Conservation (phyloP, 352 stramenopile species). For the Globisporangium abappressorium region DNA sequence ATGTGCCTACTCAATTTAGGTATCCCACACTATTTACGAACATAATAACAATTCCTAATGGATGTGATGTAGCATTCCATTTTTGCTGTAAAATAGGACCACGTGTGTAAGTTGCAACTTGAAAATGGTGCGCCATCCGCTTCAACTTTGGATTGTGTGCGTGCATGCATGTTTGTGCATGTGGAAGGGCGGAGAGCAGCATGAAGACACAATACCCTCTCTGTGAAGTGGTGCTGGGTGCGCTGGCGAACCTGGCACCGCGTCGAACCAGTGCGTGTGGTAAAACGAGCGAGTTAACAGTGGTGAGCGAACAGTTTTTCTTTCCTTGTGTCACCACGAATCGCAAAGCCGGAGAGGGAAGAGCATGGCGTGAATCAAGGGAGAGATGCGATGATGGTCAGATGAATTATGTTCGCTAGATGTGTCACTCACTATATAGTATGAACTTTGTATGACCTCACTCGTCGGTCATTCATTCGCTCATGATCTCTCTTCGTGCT, state of each 20-base stretch:
- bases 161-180: too few relatives aligned
- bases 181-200: too few relatives aligned
- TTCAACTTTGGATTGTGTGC: too few relatives aligned
- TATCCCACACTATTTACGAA: neutral
- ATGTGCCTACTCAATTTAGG: neutral
- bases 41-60: neutral
- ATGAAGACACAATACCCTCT: neutral
- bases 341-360: neutral
- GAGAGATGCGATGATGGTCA: neutral
- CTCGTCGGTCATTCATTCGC: neutral
- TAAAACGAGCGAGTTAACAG: neutral
- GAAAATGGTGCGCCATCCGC: too few relatives aligned
- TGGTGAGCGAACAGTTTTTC: neutral
- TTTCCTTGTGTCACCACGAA: neutral
- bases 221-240: neutral
- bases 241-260: neutral
- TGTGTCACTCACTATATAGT: neutral
- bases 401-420: neutral
- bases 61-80: neutral
- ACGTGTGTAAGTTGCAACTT: too few relatives aligned
- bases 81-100: neutral
- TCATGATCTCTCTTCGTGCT: neutral
- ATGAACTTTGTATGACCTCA: neutral
- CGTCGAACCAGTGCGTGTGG: neutral
- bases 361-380: neutral